A percentile compares a stretch with the other conserved stretches of the same genome.
These are phyloP conservation scores for Komagataella phaffii DNA, from an alignment of 805 yeast genomes.

Conservation along the genomic window DNA sequence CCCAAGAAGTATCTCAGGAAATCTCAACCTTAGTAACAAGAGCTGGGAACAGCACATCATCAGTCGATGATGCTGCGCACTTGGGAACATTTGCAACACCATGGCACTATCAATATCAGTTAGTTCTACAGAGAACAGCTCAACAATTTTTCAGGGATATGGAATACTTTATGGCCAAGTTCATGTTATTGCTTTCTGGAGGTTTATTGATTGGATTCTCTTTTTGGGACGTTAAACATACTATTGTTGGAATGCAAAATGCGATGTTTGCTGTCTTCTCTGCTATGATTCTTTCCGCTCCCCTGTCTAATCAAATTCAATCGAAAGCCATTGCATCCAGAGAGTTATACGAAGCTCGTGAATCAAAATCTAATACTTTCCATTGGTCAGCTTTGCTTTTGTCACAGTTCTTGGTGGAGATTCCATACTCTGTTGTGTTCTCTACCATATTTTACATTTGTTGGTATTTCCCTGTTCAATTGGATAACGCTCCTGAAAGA, in stretches of 20 bases:
- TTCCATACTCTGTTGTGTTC: constrained; percentile 38
- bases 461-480: constrained; percentile 7
- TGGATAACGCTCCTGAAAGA: constrained; percentile 20
- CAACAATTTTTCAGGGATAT: constrained; percentile 47
- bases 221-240: constrained; percentile 40
- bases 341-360: constrained; percentile 49
- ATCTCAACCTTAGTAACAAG: constrained; percentile 8
- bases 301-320: constrained; percentile 46
- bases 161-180: constrained; percentile 46
- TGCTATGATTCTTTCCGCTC: constrained; percentile 39
- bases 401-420: constrained; percentile 37
- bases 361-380: constrained; percentile 48
- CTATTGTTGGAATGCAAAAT: constrained; percentile 39
- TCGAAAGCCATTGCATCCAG: constrained; percentile 37
- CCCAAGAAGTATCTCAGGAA: constrained; percentile 9
- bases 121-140: constrained; percentile 27
- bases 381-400: constrained; percentile 46
- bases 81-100: constrained; percentile 22
- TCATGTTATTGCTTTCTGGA: constrained; percentile 27
- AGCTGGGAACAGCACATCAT: constrained; percentile 5
- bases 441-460: constrained; percentile 21
- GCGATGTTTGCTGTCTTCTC: constrained; percentile 48
- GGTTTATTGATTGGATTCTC: constrained; percentile 64
- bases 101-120: constrained; percentile 26
- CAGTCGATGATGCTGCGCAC: constrained; percentile 6